Evolutionary conservation across 192 early-diverging fungal species (phyloP).

Genomic region (Oehlia diaphana): DNA sequence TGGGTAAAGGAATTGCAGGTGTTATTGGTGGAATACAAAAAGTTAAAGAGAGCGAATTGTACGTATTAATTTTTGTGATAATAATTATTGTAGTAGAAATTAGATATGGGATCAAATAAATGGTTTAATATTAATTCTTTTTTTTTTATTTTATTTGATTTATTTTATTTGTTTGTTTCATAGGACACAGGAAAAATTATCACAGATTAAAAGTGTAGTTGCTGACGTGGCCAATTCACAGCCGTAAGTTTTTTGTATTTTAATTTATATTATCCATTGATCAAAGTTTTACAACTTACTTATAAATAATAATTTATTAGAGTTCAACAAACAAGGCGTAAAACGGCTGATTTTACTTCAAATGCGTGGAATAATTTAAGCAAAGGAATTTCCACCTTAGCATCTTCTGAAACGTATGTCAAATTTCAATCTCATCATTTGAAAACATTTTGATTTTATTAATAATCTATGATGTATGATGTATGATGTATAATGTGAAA

Average conservation of each 20-base stretch:
- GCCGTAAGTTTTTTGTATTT: conserved; percentile 1
- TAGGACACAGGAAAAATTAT: neutral
- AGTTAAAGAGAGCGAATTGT: conserved; percentile 3
- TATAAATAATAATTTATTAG: neutral
- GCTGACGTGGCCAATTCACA: neutral
- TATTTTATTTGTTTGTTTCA: too few species aligned
- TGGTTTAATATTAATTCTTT: neutral
- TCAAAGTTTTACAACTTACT: too few species aligned
- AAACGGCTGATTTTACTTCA: conserved; percentile 9
- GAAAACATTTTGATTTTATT: neutral
- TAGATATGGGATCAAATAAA: neutral
- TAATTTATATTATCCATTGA: neutral
- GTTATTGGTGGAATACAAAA: conserved; percentile 22
- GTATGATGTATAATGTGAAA: too few species aligned
- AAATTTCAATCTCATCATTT: neutral
- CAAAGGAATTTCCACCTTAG: conserved; percentile 8
- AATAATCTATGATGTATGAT: too few species aligned
- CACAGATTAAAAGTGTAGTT: conserved; percentile 5
- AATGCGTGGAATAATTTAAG: conserved; percentile 11
- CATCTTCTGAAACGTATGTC: conserved; percentile 4
- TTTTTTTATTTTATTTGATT: neutral
- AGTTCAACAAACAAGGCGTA: conserved; percentile 12
- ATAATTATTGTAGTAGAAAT: neutral
- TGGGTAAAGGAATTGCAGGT: conserved; percentile 6
- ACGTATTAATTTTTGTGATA: neutral